Evolutionary conservation across 176 grass and related monocot genomes (phyloP).

Genomic region (Rhynchospora tenuis): DNA sequence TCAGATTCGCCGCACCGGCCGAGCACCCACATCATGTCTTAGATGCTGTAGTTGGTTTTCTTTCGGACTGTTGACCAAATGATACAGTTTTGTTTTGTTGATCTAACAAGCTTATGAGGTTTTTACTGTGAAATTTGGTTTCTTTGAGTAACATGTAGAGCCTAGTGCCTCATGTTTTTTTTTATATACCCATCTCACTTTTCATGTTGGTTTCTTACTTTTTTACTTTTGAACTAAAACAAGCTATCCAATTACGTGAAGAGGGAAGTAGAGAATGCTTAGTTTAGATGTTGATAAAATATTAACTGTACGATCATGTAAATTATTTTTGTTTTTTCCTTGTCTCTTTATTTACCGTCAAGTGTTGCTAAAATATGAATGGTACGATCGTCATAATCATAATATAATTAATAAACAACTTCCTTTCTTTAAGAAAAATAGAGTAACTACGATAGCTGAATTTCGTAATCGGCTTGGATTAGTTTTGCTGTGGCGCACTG

Average conservation of each 20-base stretch:
- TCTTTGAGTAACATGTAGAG: neutral
- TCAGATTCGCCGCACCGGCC: constrained; percentile 58
- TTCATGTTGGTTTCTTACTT: neutral
- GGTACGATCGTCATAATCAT: no score
- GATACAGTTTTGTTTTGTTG: neutral
- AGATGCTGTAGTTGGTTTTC: constrained; percentile 75
- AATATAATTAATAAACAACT: neutral
- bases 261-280: no score
- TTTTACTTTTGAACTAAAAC: no score
- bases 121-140: neutral
- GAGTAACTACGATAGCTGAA: neutral
- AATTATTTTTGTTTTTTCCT: neutral
- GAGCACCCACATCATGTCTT: constrained; percentile 23
- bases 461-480: neutral
- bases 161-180: neutral
- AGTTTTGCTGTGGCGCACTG: no score
- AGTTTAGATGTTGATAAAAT: no score
- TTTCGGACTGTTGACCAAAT: constrained; percentile 15
- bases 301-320: neutral
- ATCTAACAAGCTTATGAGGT: neutral
- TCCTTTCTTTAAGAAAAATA: neutral
- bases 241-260: no score
- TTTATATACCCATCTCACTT: neutral
- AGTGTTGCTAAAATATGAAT: neutral
- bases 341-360: neutral